Percentiles rank a stretch among this genome's conserved stretches.
Evolutionary conservation across 2,329 filamentous ascomycete genomes (phyloP).

Genomic region (Akanthomyces muscarius): DNA sequence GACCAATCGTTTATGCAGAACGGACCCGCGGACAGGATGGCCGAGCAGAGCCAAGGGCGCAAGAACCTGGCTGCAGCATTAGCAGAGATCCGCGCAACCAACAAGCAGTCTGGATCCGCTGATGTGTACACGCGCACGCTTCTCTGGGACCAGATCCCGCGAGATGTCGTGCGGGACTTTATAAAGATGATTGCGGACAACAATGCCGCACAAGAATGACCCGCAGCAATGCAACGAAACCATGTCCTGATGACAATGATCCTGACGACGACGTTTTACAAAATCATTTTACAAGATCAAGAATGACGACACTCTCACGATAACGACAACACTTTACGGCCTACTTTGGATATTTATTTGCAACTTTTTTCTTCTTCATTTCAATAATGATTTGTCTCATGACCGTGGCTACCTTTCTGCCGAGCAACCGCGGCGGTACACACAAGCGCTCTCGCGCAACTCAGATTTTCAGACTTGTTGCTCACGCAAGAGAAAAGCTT

Average conservation of each 20-base stretch:
- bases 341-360: constrained; percentile 21
- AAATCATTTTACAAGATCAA: constrained; percentile 22
- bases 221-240: constrained; percentile 41
- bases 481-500: constrained; percentile 41
- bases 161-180: constrained; percentile 88
- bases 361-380: constrained; percentile 19
- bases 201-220: constrained; percentile 45
- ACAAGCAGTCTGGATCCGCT: constrained; percentile 66
- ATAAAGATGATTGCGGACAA: constrained; percentile 83
- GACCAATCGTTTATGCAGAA: constrained; percentile 64
- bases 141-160: constrained; percentile 90
- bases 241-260: constrained; percentile 34
- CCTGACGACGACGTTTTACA: constrained; percentile 31
- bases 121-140: constrained; percentile 91
- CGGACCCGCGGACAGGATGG: constrained; percentile 44
- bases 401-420: constrained; percentile 19
- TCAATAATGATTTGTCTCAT: constrained; percentile 19
- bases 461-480: constrained; percentile 38
- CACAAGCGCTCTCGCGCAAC: constrained; percentile 31
- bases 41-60: constrained; percentile 53
- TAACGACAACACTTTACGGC: constrained; percentile 27
- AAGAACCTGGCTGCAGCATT: constrained; percentile 78
- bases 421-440: constrained; percentile 27
- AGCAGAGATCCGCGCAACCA: constrained; percentile 67
- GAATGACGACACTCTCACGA: constrained; percentile 30